A percentile compares a stretch with the other conserved stretches of the same genome.
phyloP scores from a whole-genome alignment of 108 stramenopile species.

The Conticribra weissflogii region DNA sequence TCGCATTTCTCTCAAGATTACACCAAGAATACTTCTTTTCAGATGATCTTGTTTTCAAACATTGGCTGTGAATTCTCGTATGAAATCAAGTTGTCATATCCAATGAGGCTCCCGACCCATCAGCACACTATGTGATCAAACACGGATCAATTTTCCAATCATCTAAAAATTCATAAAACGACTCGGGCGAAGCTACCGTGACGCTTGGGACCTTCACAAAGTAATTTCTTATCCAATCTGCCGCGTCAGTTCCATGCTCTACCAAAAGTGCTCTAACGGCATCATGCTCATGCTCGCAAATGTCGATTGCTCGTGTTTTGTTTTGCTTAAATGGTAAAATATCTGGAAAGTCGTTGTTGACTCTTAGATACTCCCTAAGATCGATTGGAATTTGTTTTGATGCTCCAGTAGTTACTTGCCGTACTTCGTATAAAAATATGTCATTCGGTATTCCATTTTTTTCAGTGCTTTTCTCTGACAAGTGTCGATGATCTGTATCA shows the following conservation, averaged over 20 bases:
- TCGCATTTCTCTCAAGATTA: too few species aligned
- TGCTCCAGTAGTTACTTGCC: conserved; percentile 35
- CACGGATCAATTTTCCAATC: conserved; percentile 43
- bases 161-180: conserved; percentile 23
- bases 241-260: conserved; percentile 41
- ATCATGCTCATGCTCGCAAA: conserved; percentile 42
- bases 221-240: conserved; percentile 48
- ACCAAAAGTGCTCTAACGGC: conserved; percentile 40
- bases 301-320: conserved; percentile 45
- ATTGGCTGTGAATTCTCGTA: too few species aligned
- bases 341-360: conserved; percentile 17
- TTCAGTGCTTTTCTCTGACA: background rate
- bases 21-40: too few species aligned
- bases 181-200: conserved; percentile 14
- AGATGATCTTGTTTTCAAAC: too few species aligned
- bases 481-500: background rate
- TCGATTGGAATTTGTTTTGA: conserved; percentile 24
- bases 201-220: conserved; percentile 27
- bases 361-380: conserved; percentile 28
- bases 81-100: too few species aligned
- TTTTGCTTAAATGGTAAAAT: conserved; percentile 23
- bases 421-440: conserved; percentile 54
- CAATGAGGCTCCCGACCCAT: too few species aligned
- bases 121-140: too few species aligned
- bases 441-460: conserved; percentile 26